Evolutionary conservation across 352 stramenopile genomes (phyloP).

Genomic region (Globisporangium megalacanthum): DNA sequence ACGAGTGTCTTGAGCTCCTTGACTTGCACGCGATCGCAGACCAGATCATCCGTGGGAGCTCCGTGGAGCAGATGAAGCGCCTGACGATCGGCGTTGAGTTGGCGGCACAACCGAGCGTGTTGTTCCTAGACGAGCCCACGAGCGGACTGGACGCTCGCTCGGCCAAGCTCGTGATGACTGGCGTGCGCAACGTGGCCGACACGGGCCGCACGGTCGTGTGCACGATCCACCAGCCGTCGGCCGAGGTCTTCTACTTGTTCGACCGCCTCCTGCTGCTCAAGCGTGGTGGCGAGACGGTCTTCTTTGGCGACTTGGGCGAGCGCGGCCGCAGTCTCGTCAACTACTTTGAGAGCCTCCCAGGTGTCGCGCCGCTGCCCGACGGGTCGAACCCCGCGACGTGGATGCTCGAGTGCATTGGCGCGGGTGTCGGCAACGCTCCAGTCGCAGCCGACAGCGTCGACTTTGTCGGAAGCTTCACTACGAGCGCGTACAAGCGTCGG

Average conservation of each 20-base stretch:
- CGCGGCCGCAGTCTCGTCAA: slow-evolving; percentile 40
- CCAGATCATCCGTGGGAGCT: slow-evolving; percentile 50
- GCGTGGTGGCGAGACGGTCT: slow-evolving; percentile 41
- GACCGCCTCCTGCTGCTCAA: slow-evolving; percentile 80
- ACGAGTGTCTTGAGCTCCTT: slow-evolving; percentile 51
- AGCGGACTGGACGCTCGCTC: slow-evolving; percentile 83
- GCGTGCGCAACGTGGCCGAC: slow-evolving; percentile 82
- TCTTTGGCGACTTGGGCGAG: slow-evolving; percentile 48
- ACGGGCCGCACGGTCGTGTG: slow-evolving; percentile 80
- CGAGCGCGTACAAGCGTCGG: slow-evolving; percentile 24
- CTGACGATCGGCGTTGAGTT: slow-evolving; percentile 88
- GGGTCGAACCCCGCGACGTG: slow-evolving; percentile 37
- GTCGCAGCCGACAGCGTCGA: slow-evolving; percentile 15
- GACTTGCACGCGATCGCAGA: slow-evolving; percentile 42
- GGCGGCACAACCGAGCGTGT: slow-evolving; percentile 70
- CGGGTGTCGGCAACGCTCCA: slow-evolving; percentile 14
- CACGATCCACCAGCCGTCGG: slow-evolving; percentile 91
- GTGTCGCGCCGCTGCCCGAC: slow-evolving; percentile 45
- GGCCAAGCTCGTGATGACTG: slow-evolving; percentile 84
- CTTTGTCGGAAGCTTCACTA: slow-evolving; percentile 35
- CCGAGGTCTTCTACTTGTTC: slow-evolving; percentile 87
- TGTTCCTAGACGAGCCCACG: slow-evolving; percentile 90
- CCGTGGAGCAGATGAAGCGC: slow-evolving; percentile 58
- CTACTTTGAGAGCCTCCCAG: slow-evolving; percentile 42
- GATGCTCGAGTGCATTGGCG: slow-evolving; percentile 20